phyloP scores from a whole-genome alignment of 306 rosid species.

The Heteromeles arbutifolia region DNA sequence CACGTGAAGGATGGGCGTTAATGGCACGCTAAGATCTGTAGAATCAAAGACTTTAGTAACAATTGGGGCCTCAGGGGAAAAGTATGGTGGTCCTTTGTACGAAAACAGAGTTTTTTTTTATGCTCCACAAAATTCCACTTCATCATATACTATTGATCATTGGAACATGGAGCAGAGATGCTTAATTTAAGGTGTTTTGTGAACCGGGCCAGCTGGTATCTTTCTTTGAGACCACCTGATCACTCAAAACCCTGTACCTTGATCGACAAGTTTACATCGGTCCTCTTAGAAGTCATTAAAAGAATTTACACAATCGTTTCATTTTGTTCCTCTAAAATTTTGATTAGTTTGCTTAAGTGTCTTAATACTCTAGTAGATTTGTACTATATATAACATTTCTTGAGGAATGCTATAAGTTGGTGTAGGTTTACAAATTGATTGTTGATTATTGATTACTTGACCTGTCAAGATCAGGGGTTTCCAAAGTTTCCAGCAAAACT shows the following conservation, averaged over 20 bases:
- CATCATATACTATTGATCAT: neutral
- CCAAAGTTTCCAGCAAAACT: slow-evolving; percentile 40
- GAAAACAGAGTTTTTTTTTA: neutral
- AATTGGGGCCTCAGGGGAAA: neutral
- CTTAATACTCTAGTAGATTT: neutral
- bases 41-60: neutral
- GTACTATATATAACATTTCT: neutral
- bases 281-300: neutral
- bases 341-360: neutral
- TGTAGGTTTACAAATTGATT: neutral
- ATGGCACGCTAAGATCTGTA: neutral
- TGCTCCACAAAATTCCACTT: neutral
- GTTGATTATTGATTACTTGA: slow-evolving; percentile 14
- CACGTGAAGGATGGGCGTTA: neutral
- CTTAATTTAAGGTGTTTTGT: neutral
- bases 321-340: neutral
- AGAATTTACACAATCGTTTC: neutral
- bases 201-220: neutral
- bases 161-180: neutral
- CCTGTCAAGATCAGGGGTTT: slow-evolving; percentile 34
- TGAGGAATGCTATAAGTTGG: neutral
- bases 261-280: neutral
- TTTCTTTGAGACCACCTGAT: neutral
- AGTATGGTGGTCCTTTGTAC: neutral
- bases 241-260: neutral